These are phyloP conservation scores for Physaria fendleri DNA, from an alignment of 345 rosid genomes.

Conservation along the genomic window DNA sequence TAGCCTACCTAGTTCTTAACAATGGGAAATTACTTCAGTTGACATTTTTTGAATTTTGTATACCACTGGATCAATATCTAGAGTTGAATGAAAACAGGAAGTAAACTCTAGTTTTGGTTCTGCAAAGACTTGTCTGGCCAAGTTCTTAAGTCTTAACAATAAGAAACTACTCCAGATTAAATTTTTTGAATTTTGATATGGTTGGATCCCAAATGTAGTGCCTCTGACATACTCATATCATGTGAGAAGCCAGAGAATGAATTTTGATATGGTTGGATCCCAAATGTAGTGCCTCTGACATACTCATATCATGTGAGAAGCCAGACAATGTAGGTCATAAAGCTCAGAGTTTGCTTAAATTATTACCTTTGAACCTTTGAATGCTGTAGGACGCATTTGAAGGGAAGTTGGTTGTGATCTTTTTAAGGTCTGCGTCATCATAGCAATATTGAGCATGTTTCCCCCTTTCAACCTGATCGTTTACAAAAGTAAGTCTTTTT, in stretches of 20 bases:
- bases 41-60: no score
- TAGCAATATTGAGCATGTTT: conserved; percentile 74
- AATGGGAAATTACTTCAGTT: conserved; percentile 1
- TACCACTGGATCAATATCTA: background rate
- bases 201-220: background rate
- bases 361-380: conserved; percentile 95
- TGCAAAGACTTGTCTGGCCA: background rate
- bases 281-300: background rate
- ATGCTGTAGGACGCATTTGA: conserved; percentile 80
- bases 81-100: background rate
- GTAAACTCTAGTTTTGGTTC: background rate
- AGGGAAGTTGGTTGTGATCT: conserved; percentile 53
- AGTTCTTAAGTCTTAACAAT: background rate
- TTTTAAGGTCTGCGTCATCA: conserved; percentile 67
- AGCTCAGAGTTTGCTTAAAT: background rate
- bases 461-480: conserved; percentile 82
- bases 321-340: background rate
- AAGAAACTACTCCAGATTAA: conserved; percentile 1
- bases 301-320: background rate
- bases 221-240: background rate
- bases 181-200: background rate
- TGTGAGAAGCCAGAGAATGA: no score
- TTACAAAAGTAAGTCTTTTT: conserved; percentile 12
- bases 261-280: background rate
- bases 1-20: background rate